Evolutionary conservation across 2,329 filamentous ascomycete genomes (phyloP).

Genomic region (Paramyrothecium sp.): DNA sequence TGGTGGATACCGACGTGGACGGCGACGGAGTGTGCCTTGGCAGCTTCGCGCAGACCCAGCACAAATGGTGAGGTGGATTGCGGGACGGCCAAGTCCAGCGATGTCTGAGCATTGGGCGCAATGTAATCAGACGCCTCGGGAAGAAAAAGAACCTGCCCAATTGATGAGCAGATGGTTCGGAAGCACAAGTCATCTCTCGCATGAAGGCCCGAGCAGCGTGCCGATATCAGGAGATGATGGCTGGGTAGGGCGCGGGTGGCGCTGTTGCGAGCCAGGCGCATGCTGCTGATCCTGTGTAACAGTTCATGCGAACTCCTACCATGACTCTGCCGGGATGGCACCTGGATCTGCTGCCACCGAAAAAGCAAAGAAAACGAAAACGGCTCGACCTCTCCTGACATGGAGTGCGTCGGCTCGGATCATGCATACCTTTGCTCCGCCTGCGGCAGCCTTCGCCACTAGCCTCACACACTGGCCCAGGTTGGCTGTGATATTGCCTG

Average conservation of each 20-base stretch:
- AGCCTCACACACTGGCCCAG: conserved; percentile 74
- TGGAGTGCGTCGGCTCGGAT: too few relatives aligned
- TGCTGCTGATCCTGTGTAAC: not conserved
- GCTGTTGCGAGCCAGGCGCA: too few relatives aligned
- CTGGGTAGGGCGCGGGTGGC: too few relatives aligned
- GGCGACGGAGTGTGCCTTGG: conserved; percentile 60
- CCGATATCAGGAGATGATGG: too few relatives aligned
- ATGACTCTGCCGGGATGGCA: too few relatives aligned
- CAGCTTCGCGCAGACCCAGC: conserved; percentile 67
- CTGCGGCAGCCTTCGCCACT: conserved; percentile 68
- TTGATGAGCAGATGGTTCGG: not conserved
- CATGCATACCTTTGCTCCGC: conserved; percentile 71
- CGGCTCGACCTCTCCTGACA: not conserved
- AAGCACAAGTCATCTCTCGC: not conserved
- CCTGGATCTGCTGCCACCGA: not conserved
- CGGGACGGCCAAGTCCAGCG: conserved; percentile 67
- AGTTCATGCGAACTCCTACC: not conserved
- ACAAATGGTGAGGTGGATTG: conserved; percentile 71
- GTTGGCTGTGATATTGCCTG: conserved; percentile 74
- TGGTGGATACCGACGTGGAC: conserved; percentile 91
- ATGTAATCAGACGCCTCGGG: conserved; percentile 94
- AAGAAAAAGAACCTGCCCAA: conserved; percentile 73
- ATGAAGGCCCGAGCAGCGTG: not conserved
- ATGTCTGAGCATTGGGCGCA: conserved; percentile 64
- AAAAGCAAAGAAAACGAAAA: not conserved